These are phyloP conservation scores for Candida tropicalis DNA, from an alignment of 1,139 yeast genomes.

Conservation along the genomic window DNA sequence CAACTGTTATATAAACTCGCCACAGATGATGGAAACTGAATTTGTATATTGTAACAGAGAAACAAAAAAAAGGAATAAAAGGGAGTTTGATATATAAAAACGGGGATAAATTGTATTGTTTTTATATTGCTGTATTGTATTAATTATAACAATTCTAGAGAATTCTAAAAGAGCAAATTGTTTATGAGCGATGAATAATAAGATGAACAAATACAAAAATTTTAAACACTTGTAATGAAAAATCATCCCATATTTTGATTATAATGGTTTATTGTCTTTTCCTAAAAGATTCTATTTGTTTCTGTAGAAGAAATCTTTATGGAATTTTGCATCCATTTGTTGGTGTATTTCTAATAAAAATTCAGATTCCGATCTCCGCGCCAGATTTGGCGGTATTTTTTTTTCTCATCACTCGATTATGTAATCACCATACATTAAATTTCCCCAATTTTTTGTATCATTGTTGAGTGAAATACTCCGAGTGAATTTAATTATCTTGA, in stretches of 20 bases:
- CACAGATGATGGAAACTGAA: too few relatives aligned
- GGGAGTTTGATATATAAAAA: not conserved
- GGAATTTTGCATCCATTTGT: not conserved
- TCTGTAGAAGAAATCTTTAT: not conserved
- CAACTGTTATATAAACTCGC: too few relatives aligned
- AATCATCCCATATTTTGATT: too few relatives aligned
- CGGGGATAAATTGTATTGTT: not conserved
- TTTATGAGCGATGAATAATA: not conserved
- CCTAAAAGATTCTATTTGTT: slow-evolving; percentile 1
- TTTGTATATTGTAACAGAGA: not conserved
- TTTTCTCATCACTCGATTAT: too few relatives aligned
- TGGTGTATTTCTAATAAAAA: not conserved
- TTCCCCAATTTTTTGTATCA: too few relatives aligned
- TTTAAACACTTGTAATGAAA: too few relatives aligned
- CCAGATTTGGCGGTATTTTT: not conserved
- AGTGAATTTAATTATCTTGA: not conserved
- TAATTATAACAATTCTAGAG: not conserved
- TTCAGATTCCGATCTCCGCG: not conserved
- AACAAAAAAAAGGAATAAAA: not conserved
- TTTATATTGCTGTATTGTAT: too few relatives aligned
- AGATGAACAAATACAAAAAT: too few relatives aligned
- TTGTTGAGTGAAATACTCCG: too few relatives aligned
- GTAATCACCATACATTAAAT: not conserved
- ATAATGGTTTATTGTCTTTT: too few relatives aligned
- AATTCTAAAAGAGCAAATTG: not conserved